Percentiles rank a stretch among this genome's conserved stretches.
Evolutionary conservation across 139 green algal species (phyloP).

Genomic region (Astrephomene gubernaculifera): DNA sequence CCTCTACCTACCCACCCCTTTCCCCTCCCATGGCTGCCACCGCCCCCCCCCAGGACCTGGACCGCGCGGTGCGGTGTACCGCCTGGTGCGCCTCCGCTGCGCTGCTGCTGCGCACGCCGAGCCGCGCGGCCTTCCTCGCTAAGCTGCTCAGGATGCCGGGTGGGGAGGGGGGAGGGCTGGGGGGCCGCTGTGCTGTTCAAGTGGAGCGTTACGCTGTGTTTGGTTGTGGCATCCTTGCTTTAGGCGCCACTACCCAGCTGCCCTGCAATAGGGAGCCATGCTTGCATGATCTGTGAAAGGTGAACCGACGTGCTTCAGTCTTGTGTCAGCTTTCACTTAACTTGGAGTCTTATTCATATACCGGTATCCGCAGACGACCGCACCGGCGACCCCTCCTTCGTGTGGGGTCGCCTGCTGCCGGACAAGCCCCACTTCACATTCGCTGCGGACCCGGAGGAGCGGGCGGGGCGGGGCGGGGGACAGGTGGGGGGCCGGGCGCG

Average conservation of each 20-base stretch:
- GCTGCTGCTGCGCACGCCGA: conserved; percentile 23
- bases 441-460: neutral
- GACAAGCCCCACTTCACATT: conserved; percentile 11
- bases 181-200: too few relatives aligned
- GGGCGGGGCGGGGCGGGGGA: neutral
- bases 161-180: neutral
- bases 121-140: conserved; percentile 3
- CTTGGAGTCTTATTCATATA: too few relatives aligned
- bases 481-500: neutral
- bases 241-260: too few relatives aligned
- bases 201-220: too few relatives aligned
- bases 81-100: conserved; percentile 14
- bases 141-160: conserved; percentile 18
- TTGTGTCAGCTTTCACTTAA: too few relatives aligned
- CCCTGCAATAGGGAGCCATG: too few relatives aligned
- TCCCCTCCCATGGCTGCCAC: neutral
- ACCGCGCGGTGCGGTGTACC: conserved; percentile 4
- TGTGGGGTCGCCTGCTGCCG: conserved; percentile 33
- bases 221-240: too few relatives aligned
- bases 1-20: neutral
- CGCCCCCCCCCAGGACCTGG: neutral
- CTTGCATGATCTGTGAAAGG: too few relatives aligned
- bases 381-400: conserved; percentile 3
- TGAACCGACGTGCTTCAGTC: too few relatives aligned
- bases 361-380: conserved; percentile 7